phyloP scores from a whole-genome alignment of 2,329 filamentous ascomycete species.

The Plenodomus tracheiphilus region DNA sequence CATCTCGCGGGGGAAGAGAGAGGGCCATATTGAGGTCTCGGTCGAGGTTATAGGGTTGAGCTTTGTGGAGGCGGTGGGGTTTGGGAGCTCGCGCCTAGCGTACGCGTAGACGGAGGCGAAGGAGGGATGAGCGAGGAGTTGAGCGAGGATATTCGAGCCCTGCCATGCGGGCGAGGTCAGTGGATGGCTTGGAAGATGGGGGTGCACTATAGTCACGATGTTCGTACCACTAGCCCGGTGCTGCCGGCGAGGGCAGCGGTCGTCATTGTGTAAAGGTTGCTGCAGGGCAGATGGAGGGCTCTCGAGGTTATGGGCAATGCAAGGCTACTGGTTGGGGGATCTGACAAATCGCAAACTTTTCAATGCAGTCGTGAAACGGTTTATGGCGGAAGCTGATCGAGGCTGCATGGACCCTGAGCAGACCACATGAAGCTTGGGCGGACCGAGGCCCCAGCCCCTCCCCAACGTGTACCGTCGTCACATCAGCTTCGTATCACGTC shows the following conservation, averaged over 20 bases:
- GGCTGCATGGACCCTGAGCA: neutral
- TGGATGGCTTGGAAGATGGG: neutral
- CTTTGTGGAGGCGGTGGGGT: slow-evolving; percentile 56
- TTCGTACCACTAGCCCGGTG: slow-evolving; percentile 63
- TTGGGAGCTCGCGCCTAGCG: slow-evolving; percentile 65
- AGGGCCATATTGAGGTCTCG: slow-evolving; percentile 70
- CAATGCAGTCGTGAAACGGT: neutral
- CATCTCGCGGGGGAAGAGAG: slow-evolving; percentile 61
- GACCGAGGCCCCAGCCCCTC: too few species aligned
- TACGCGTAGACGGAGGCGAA: slow-evolving; percentile 64
- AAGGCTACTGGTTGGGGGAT: too few species aligned
- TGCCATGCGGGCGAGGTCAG: slow-evolving; percentile 27
- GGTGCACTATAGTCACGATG: neutral
- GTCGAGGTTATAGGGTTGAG: slow-evolving; percentile 68
- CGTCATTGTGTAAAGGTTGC: slow-evolving; percentile 42
- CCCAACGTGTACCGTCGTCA: too few species aligned
- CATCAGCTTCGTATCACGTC: too few species aligned
- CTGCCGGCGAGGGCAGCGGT: slow-evolving; percentile 63
- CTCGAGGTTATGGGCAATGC: neutral
- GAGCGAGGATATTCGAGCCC: slow-evolving; percentile 74
- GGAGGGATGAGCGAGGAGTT: slow-evolving; percentile 59
- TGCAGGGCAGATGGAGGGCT: neutral
- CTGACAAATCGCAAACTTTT: too few species aligned
- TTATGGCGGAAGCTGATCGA: neutral
- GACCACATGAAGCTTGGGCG: neutral